Conservation (phyloP, 768 basidiomycete genomes). For the Russula olivacea region DNA sequence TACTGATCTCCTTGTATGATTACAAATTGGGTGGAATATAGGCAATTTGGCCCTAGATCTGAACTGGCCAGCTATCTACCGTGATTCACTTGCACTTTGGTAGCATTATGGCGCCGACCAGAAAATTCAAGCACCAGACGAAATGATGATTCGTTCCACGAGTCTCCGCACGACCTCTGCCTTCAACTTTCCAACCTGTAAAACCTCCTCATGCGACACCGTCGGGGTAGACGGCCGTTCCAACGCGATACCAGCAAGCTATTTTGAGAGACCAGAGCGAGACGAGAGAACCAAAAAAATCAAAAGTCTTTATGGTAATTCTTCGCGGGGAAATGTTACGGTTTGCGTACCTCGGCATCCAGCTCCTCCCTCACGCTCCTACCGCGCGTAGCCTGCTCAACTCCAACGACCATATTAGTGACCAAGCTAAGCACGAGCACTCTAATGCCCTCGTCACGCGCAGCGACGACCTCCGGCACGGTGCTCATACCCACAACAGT, state of each 20-base stretch:
- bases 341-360: slow-evolving; percentile 50
- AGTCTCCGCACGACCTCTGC: slow-evolving; percentile 66
- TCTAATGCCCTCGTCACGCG: slow-evolving; percentile 66
- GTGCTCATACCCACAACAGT: slow-evolving; percentile 96
- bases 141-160: slow-evolving; percentile 54
- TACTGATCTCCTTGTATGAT: too few relatives aligned
- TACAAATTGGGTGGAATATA: too few relatives aligned
- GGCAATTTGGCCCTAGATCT: too few relatives aligned
- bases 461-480: slow-evolving; percentile 81
- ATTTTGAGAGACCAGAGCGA: not conserved
- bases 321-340: not conserved
- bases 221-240: slow-evolving; percentile 38
- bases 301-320: not conserved
- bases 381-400: slow-evolving; percentile 55
- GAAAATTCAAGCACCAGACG: too few relatives aligned
- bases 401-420: slow-evolving; percentile 64
- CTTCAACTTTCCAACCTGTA: slow-evolving; percentile 57
- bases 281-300: too few relatives aligned
- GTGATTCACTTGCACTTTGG: too few relatives aligned
- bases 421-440: slow-evolving; percentile 78
- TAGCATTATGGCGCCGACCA: too few relatives aligned
- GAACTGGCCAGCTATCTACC: too few relatives aligned
- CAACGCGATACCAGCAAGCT: slow-evolving; percentile 58
- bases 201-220: slow-evolving; percentile 78
- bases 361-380: slow-evolving; percentile 20